Evolutionary conservation across 805 yeast species (phyloP), one percentile per base, ranked within the genome.

Genomic region (Metschnikowia henanensis): DNA sequence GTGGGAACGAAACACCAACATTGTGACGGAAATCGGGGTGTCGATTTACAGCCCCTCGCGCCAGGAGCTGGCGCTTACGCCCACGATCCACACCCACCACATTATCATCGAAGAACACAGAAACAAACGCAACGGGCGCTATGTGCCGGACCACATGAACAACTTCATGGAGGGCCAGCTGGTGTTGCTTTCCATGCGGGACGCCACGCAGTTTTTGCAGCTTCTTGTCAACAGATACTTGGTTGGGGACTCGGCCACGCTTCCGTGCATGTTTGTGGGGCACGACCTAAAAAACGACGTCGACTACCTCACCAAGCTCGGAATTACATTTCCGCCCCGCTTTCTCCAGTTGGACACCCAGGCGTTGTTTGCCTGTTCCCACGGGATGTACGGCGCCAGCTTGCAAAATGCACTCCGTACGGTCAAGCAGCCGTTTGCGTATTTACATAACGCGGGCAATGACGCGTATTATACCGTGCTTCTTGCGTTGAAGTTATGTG

Each of bases 391-490:
- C 25, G 60, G 57, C 13, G 57, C 55, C n/a, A 49, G 57, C 3
- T 46, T 59, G 9, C 48, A 56, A 6, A 55, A 57, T 6, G 48
- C 56, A 22, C 45, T 59, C 17, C 53, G 58, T 13, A 32, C 45
- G 13, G 41, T 49, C 38, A 47, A 43, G 5, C 51, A 58, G 19
- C 62, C 62, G 13, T 57, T 56, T 31, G 56, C 55, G 8, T 39
- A 46, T 23, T 51, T 59, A 31, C 63, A 59, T 43, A 59, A 59
- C 39, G 63, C 63, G 3, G 61, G 56, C 30, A 59, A 59, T 47
- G 63, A 59, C 39, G 62, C 63, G 9, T 59, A 59, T 47, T 59
- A 45, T 43, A 59, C 63, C 5, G 42, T 59, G 7, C 33, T 58
- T 25, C 62, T 58, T 20, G 61, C 58, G 8, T 33, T 59, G 38